Evolutionary conservation across 2,329 filamentous ascomycete genomes (phyloP), one percentile per base, ranked within the genome.

Genomic region (Paraphoma chrysanthemicola): DNA sequence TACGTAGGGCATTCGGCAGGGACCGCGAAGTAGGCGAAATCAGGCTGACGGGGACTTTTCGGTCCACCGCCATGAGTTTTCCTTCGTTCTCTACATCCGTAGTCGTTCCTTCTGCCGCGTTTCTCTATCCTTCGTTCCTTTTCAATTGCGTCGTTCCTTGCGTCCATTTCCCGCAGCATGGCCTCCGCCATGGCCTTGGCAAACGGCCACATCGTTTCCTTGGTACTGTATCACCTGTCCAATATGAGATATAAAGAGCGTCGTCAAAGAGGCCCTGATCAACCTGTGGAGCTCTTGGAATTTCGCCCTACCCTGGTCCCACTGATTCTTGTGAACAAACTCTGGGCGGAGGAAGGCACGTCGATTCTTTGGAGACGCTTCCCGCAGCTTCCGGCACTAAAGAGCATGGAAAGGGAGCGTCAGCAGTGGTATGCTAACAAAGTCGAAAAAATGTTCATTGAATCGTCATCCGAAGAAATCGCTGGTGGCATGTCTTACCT

Each of bases 341-440:
- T 74, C 10, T 76, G 72, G 72, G 69, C 69, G n/a, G 69, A 73
- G 16, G 66, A 67, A 52, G 72, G 68, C 17, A 71, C 67, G 8
- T 69, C 68, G 1, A 64, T 76, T 6, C 54, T 74, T 9, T 76
- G 72, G 73, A 69, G 53, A 44, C 62, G 68, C 39, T 72, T 69
- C 54, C 70, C 73, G 36, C 64, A 71, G 48, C 59, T 75, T 48
- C 66, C 64, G 7, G 66, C 69, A 10, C 33, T 76, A 14, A 52
- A 57, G 41, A 23, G 33, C 16, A 71, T 76, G 67, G 29, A 53
- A 4, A 48, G 39, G 29, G 54, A 60, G 8, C 60, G 71, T 23
- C 57, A 63, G 18, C 71, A 76, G 48, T 63, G 67, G 54, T 75
- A 76, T 51, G 71, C 73, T 30, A 67, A 63, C 59, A 75, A 74